Base-by-base conservation (phyloP, 1,284 basidiomycete species). In the Hortiboletus rubellus region DNA sequence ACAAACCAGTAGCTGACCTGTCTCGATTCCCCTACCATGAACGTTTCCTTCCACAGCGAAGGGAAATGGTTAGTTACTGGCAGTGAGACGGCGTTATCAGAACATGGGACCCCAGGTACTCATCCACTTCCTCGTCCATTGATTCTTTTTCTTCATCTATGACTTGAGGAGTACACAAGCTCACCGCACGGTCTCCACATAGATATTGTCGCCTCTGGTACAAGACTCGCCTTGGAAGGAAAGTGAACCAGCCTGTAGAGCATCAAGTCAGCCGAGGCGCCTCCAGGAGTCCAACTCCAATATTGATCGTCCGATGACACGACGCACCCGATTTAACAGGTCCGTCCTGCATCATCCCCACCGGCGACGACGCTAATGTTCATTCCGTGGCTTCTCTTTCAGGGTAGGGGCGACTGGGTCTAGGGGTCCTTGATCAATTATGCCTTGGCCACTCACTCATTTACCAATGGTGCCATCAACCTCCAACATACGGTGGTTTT, bases 1-100 rank as follows among this genome's bases (percentile, higher is more conserved):
- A 45, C 37, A 46, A 53, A 46, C 53, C 17, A 53, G 30, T 65
- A 96, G 91, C 77, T 94, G 56, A 86, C 89, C 50, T 90, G 86
- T 33, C 89, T 97, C 60, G 94, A 96, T 69, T 92, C 94, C 2
- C 97, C 99, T 72, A 87, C 89, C n/a, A 89, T 85, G 61, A 99
- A 99, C 22, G 84, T 99, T 31, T 96, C 91, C 60, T 99, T 98
- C 79, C 95, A 97, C 70, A 91, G 86, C 66, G 95, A 98, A 76
- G 95, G 94, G 18, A 18, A 18, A 18, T 18, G 18, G 18, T 81
- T 99, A 40, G 97, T 97, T 27, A 98, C 96, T 36, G 95, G 94
- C 36, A 94, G 94, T 69, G 97, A 99, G 97, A 99, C 72, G 92
- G 95, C 1, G 94, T 93, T 8, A 94, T 99, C 73, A 95, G 94